These are phyloP conservation scores for Penicillium sp. DNA, from an alignment of 2,329 filamentous ascomycete species.

Conservation along the genomic window DNA sequence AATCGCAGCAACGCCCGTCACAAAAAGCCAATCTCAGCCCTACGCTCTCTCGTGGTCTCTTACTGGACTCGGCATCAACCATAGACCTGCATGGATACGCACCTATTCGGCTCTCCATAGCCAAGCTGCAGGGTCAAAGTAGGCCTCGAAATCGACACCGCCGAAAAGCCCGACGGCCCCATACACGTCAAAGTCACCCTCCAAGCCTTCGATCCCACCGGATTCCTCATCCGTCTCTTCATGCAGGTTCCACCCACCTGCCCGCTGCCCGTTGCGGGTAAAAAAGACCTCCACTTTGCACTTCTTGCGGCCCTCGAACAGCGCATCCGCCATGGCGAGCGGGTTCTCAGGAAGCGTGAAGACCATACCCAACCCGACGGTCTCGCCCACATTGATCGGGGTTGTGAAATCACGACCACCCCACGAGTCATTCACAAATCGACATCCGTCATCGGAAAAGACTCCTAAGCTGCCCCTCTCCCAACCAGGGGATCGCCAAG, in stretches of 20 bases:
- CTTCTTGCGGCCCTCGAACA: conserved; percentile 9
- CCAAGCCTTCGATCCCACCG: conserved; percentile 62
- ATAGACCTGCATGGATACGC: not conserved
- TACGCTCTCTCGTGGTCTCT: not conserved
- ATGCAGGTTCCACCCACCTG: conserved; percentile 58
- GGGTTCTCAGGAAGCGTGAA: conserved; percentile 45
- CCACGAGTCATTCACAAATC: conserved; percentile 62
- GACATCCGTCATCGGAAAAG: conserved; percentile 62
- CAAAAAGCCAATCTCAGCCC: conserved; percentile 9
- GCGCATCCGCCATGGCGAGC: conserved; percentile 29
- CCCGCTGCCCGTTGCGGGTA: conserved; percentile 55
- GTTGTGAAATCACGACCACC: conserved; percentile 59
- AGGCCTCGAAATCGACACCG: conserved; percentile 59
- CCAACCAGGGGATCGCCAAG: conserved; percentile 63
- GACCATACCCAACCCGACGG: conserved; percentile 59
- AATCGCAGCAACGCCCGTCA: not conserved
- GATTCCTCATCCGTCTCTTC: conserved; percentile 58
- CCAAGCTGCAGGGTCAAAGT: conserved; percentile 51
- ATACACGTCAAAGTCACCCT: conserved; percentile 66
- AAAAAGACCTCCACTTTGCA: conserved; percentile 57
- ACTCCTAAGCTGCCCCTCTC: conserved; percentile 60
- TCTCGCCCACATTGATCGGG: conserved; percentile 54
- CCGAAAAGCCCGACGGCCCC: conserved; percentile 62
- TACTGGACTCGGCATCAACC: not conserved
- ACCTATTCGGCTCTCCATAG: conserved; percentile 35